Evolutionary conservation across 306 rosid genomes (phyloP), one percentile per base, ranked within the genome.

Genomic region (Trifolium subterraneum): DNA sequence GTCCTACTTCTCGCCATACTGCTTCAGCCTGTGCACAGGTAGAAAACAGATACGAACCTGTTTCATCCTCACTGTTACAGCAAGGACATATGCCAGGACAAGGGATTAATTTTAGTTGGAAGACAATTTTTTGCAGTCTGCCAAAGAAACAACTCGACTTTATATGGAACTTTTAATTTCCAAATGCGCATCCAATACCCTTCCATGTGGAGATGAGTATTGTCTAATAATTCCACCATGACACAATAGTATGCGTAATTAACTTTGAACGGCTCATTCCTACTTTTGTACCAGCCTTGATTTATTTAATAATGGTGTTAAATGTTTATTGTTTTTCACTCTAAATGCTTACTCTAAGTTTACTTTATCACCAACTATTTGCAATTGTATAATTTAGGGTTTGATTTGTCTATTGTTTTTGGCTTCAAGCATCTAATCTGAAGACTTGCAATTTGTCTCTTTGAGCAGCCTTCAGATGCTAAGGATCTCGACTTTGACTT

Each of bases 401-500:
- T 44, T 59, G 54, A n/a, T 25, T 61, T 36, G 3, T 39, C 4
- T 72, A 41, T 18, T 15, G 56, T 22, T 70, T 48, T 39, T 35
- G 23, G 45, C 51, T 71, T 70, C 44, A 31, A 47, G 48, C 22
- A 78, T 78, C 35, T 62, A 56, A 50, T 56, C 51, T 77, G 50
- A 27, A 68, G 2, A 51, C 67, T 83, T 76, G 60, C 16, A 72
- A 59, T 36, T 76, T 81, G 69, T 74, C 29, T 83, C 44, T 72
- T 77, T 79, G 68, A 78, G 70, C 94, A 93, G 96, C 83, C 90
- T 80, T 77, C 91, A 23, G 92, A 87, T 69, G 82, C 75, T 71
- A 90, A 94, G 84, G 99, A 92, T 67, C 86, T 87, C 13, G 88
- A 88, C 68, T 82, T 78, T 8, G 91, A 95, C 72, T 81, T 95